Percentiles rank a stretch among this genome's conserved stretches.
Conservation (phyloP, 768 basidiomycete genomes). For the Trametes villosa region DNA sequence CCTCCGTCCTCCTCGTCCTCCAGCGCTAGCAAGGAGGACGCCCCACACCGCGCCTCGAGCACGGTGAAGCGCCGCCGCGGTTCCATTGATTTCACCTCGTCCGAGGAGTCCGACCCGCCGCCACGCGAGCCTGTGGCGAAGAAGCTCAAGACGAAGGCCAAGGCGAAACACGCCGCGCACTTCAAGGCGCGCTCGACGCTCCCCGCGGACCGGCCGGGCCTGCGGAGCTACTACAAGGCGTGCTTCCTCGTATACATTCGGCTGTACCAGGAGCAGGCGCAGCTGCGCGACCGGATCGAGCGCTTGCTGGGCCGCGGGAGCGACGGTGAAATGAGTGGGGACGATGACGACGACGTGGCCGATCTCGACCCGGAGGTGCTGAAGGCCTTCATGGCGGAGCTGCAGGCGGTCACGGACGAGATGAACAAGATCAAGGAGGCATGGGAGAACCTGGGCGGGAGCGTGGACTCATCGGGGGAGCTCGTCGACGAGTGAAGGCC, state of each 20-base stretch:
- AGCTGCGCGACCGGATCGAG: conserved; percentile 57
- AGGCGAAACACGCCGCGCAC: conserved; percentile 19
- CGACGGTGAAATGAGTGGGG: conserved; percentile 43
- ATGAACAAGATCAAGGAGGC: conserved; percentile 52
- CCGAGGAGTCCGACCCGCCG: conserved; percentile 49
- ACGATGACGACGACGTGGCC: conserved; percentile 50
- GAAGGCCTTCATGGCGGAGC: conserved; percentile 33
- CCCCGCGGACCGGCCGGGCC: conserved; percentile 52
- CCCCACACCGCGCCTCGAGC: conserved; percentile 4
- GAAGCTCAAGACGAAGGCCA: conserved; percentile 38
- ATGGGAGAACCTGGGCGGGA: conserved; percentile 37
- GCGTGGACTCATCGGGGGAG: conserved; percentile 12
- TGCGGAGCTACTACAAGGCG: conserved; percentile 56
- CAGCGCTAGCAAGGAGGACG: not conserved
- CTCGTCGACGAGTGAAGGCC: conserved; percentile 4
- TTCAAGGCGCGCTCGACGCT: conserved; percentile 33
- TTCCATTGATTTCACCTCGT: conserved; percentile 70
- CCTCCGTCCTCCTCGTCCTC: conserved; percentile 17
- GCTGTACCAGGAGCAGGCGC: conserved; percentile 49
- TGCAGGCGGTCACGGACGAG: conserved; percentile 55
- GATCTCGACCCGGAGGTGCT: conserved; percentile 46
- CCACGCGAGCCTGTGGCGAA: conserved; percentile 31
- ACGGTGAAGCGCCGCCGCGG: conserved; percentile 44
- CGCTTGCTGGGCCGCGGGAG: conserved; percentile 46
- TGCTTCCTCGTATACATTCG: conserved; percentile 57